Conservation (phyloP, 257 asterid genomes). For the Rehmannia glutinosa region DNA sequence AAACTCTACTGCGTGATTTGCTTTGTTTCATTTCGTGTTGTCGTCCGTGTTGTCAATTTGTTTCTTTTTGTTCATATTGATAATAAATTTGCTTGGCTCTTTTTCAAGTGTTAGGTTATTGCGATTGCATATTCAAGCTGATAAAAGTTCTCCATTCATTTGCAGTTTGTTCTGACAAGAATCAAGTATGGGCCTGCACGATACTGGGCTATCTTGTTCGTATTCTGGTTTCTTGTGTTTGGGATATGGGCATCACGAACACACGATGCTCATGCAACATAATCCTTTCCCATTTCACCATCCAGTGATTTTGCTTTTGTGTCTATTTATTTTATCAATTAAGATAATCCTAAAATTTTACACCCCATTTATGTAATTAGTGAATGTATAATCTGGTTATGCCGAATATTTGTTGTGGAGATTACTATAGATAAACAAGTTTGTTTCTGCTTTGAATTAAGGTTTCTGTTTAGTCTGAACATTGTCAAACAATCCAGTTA, state of each 20-base stretch:
- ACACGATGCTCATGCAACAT: slow-evolving; percentile 63
- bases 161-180: slow-evolving; percentile 92
- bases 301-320: neutral
- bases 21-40: neutral
- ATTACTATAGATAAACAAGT: neutral
- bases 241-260: slow-evolving; percentile 97
- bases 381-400: slow-evolving; percentile 1
- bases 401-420: neutral
- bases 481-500: neutral
- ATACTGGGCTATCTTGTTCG: slow-evolving; percentile 94
- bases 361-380: slow-evolving; percentile 21
- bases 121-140: slow-evolving; percentile 14
- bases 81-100: neutral
- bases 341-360: neutral
- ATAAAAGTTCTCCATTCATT: neutral
- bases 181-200: slow-evolving; percentile 94
- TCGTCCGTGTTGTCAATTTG: neutral
- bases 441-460: neutral
- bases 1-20: too few relatives aligned
- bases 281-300: slow-evolving; percentile 15
- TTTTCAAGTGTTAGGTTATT: neutral
- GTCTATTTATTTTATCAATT: slow-evolving; percentile 10
- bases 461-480: neutral
- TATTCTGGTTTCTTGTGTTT: slow-evolving; percentile 94
- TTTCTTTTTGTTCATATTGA: neutral